Evolutionary conservation across 2,329 filamentous ascomycete species (phyloP).

Genomic region (Blastomyces percursus): DNA sequence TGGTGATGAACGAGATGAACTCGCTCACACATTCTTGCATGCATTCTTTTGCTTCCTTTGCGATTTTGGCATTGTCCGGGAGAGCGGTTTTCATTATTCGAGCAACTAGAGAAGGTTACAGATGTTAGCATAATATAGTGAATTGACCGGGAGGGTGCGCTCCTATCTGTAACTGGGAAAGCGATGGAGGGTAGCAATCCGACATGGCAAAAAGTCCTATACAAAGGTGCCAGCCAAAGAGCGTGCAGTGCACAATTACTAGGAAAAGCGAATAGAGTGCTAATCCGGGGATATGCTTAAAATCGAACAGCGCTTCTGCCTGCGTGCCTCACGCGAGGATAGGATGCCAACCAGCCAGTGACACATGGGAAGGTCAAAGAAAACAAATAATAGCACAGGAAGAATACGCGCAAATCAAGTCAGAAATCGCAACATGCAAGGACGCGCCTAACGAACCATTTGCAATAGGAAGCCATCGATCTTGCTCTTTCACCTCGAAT

Average conservation of each 20-base stretch:
- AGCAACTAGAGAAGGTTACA: conserved; percentile 87
- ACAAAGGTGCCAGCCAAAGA: conserved; percentile 10
- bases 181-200: conserved; percentile 11
- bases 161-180: not conserved
- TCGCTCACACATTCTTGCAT: conserved; percentile 99
- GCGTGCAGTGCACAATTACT: conserved; percentile 37
- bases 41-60: conserved; percentile 98
- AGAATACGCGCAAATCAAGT: conserved; percentile 40
- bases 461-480: conserved; percentile 98
- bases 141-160: conserved; percentile 13
- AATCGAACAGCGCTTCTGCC: conserved; percentile 6
- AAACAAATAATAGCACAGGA: conserved; percentile 4
- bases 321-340: conserved; percentile 7
- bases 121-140: conserved; percentile 76
- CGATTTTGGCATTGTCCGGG: conserved; percentile 97
- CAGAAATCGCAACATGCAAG: conserved; percentile 23
- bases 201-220: conserved; percentile 3
- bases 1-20: conserved; percentile 99
- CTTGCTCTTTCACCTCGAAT: conserved; percentile 99
- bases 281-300: conserved; percentile 5
- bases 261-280: conserved; percentile 30
- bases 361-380: conserved; percentile 21
- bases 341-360: conserved; percentile 20
- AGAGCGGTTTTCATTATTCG: conserved; percentile 98
- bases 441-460: conserved; percentile 72